Base-by-base conservation (phyloP, 352 stramenopile species). In the Phytophthora pseudosyringae region DNA sequence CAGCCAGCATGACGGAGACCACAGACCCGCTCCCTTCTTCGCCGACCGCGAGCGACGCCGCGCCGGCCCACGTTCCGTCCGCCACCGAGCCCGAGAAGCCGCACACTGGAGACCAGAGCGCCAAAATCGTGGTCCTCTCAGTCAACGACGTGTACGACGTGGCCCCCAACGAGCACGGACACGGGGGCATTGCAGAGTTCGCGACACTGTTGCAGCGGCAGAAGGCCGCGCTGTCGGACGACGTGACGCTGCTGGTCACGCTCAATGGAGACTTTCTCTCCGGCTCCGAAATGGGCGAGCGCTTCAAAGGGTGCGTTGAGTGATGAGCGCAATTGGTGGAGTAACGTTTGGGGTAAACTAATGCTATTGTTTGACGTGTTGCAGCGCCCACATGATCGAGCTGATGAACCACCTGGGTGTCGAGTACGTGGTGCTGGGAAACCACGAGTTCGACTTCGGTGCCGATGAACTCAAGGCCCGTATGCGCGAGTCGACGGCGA, bases 381-480 rank as follows among this genome's bases (percentile, higher is more conserved):
- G 28, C 29, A 92, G 83, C 7, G 81, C 75, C 5, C 81, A 91
- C 64, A 93, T 93, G 81, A 83, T 93, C 44, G 81, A 89, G 48
- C 45, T 93, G 15, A 76, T 93, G 67, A 91, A 93, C 63, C 77
- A 89, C 38, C 61, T 93, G 38, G 75, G 66, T 10, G 83, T 93
- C 40, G 70, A 88, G 32, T 93, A 90, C 63, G 78, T 91, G 26
- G 84, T 93, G 21, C 47, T 91, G 56, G 85, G 85, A 32, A 93
- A 93, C 66, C 85, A 93, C 70, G 85, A 93, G 62, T 93, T 91
- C 46, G 85, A 93, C 48, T 93, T 91, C 56, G 85, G 85, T 1
- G 68, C 69, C 1, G 43, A 80, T 4, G 69, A 85, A 35, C 62
- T 93, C 5, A 73, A 79, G 18, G 29, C 80, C 26, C 79, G 80